Conservation (phyloP, 768 basidiomycete genomes). For the Scleroderma citrinum region DNA sequence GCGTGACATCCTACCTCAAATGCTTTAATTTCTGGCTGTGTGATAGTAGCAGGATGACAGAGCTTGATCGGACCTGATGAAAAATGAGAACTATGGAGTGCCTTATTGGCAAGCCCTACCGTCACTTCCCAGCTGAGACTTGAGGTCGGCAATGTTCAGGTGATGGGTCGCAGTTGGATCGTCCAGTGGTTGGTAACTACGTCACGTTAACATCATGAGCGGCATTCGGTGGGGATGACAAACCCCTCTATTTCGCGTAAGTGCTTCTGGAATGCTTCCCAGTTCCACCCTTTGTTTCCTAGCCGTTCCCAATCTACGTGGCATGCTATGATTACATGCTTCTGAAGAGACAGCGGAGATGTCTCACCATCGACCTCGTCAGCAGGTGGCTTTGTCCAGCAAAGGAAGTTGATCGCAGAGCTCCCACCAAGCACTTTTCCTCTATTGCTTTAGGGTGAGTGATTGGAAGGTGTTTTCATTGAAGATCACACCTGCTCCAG, state of each 20-base stretch:
- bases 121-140: background rate
- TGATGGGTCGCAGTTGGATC: background rate
- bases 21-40: slow-evolving; percentile 4
- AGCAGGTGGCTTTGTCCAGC: slow-evolving; percentile 23
- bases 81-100: background rate
- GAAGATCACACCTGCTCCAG: background rate
- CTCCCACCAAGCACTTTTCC: slow-evolving; percentile 35
- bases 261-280: slow-evolving; percentile 36
- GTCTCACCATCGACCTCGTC: slow-evolving; percentile 27
- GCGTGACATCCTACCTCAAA: too few relatives aligned
- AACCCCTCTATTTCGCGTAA: slow-evolving; percentile 35
- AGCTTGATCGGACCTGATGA: slow-evolving; percentile 9
- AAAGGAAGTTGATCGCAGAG: slow-evolving; percentile 39
- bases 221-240: background rate
- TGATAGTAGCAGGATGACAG: slow-evolving; percentile 6
- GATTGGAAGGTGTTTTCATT: background rate
- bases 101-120: background rate
- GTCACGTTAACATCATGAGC: background rate
- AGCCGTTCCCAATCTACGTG: slow-evolving; percentile 34
- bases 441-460: slow-evolving; percentile 1
- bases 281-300: slow-evolving; percentile 56
- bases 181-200: background rate
- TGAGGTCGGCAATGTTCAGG: background rate
- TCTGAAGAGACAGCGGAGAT: background rate
- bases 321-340: background rate